Conservation (phyloP, 2,329 filamentous ascomycete species). For the Lizonia empirigonia region DNA sequence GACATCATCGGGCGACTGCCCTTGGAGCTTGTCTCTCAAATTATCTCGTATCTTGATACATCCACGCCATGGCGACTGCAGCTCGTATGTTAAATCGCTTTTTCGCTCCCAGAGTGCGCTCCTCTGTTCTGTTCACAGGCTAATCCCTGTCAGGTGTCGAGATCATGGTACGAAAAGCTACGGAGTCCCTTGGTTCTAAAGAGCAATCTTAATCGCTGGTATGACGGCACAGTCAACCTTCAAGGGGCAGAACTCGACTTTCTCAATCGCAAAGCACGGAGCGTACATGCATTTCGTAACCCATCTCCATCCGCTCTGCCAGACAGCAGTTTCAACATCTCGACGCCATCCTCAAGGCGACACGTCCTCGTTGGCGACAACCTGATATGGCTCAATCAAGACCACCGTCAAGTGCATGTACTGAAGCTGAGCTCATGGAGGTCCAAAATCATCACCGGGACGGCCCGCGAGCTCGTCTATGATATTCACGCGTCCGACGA, state of each 20-base stretch:
- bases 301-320: slow-evolving; percentile 15
- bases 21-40: slow-evolving; percentile 44
- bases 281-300: slow-evolving; percentile 34
- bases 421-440: slow-evolving; percentile 33
- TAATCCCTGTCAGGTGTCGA: slow-evolving; percentile 36
- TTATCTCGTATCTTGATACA: slow-evolving; percentile 45
- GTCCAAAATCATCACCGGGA: slow-evolving; percentile 13
- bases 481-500: slow-evolving; percentile 28
- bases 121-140: not conserved
- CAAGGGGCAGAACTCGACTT: slow-evolving; percentile 22
- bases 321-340: slow-evolving; percentile 8
- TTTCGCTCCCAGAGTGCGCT: not conserved
- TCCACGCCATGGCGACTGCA: slow-evolving; percentile 38
- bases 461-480: slow-evolving; percentile 31
- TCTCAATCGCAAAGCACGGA: slow-evolving; percentile 27
- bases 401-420: slow-evolving; percentile 19
- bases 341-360: not conserved
- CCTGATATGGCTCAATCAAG: slow-evolving; percentile 20
- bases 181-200: slow-evolving; percentile 33
- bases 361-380: slow-evolving; percentile 23
- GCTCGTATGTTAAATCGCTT: slow-evolving; percentile 23
- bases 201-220: slow-evolving; percentile 29
- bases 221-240: slow-evolving; percentile 20
- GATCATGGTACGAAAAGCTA: slow-evolving; percentile 39
- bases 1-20: slow-evolving; percentile 48